Evolutionary conservation across 2,329 filamentous ascomycete species (phyloP), one percentile per base, ranked within the genome.

Genomic region (Berkeleyomyces rouxiae): DNA sequence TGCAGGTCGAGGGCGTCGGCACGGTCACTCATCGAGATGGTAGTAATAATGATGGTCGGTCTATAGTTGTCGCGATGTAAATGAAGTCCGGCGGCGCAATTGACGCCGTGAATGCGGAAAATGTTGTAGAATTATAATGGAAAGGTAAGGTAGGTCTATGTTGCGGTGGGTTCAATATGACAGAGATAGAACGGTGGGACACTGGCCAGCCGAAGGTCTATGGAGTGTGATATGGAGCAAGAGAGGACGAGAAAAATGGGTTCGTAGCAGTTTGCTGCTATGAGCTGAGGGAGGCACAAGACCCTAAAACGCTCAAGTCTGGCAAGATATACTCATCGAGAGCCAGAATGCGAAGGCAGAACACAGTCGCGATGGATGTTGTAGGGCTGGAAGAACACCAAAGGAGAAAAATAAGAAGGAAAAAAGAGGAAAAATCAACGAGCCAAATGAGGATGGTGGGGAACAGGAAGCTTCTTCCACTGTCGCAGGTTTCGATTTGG

Each of bases 381-480:
- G 13, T 13, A 39, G 39, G 51, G n/a, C 33, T 31, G 51, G 33
- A 51, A 51, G 7, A 3, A 53, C 2, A 6, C 10, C 42, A 6
- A 13, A 6, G 9, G 37, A 51, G 10, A 53, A 53, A 39, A 55
- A 39, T 7, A 55, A 55, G 16, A 13, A 55, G n/a, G 9, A 55
- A 55, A 55, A 55, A 39, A n/a, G n/a, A 55, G 33, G 39, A 16
- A 55, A 55, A 55, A 37, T 23, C 23, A 23, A 23, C 23, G 23
- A 55, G 39, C 16, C 51, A 39, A 55, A 39, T 55, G 33, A 39
- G 51, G 51, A 55, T 55, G 51, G 51, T 31, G 51, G 51, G 51
- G 51, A 55, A 55, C 31, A 55, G 3, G 51, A 55, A 55, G 51
- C 51, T 55, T 55, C 51, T 55, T n/a, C 51, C 51, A 55, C 51